These are phyloP conservation scores for Bryoerythrophyllum caledonicum DNA, from an alignment of 225 moss, liverwort and hornwort genomes.

Conservation along the genomic window DNA sequence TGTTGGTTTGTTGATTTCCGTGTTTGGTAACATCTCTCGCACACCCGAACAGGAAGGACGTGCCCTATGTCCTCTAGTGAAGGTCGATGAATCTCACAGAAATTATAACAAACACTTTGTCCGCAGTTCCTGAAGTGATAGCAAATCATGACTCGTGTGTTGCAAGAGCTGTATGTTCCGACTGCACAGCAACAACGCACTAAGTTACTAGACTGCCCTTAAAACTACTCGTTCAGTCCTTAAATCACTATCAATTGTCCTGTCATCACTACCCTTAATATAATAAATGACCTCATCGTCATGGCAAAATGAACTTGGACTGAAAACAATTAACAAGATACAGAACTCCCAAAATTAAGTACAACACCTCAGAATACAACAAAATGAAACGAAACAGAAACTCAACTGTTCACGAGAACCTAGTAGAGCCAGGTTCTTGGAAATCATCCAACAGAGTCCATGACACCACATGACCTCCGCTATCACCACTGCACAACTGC, in stretches of 20 bases:
- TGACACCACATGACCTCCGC: constrained; percentile 81
- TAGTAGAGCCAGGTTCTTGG: constrained; percentile 64
- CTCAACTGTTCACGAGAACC: constrained; percentile 46
- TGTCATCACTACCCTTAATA: neutral
- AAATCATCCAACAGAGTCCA: constrained; percentile 90
- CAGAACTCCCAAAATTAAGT: neutral
- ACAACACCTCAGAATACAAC: neutral
- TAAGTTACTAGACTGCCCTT: neutral
- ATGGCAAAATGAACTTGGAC: neutral
- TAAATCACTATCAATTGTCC: no score
- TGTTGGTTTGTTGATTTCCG: constrained; percentile 32
- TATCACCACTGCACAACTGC: constrained; percentile 98
- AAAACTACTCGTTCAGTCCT: no score
- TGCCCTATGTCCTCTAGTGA: constrained; percentile 79
- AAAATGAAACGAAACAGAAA: neutral
- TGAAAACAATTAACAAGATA: neutral
- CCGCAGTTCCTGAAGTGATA: constrained; percentile 84
- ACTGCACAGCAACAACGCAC: constrained; percentile 41
- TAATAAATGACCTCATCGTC: neutral
- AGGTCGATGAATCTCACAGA: constrained; percentile 53
- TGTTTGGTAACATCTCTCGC: constrained; percentile 66
- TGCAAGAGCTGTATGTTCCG: constrained; percentile 73
- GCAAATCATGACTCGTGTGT: constrained; percentile 39
- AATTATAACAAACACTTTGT: constrained; percentile 66
- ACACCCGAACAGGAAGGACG: constrained; percentile 73